Percentiles rank a stretch among this genome's conserved stretches.
Evolutionary conservation across 148 eudicot genomes (phyloP).

Genomic region (Nyssa sinensis): DNA sequence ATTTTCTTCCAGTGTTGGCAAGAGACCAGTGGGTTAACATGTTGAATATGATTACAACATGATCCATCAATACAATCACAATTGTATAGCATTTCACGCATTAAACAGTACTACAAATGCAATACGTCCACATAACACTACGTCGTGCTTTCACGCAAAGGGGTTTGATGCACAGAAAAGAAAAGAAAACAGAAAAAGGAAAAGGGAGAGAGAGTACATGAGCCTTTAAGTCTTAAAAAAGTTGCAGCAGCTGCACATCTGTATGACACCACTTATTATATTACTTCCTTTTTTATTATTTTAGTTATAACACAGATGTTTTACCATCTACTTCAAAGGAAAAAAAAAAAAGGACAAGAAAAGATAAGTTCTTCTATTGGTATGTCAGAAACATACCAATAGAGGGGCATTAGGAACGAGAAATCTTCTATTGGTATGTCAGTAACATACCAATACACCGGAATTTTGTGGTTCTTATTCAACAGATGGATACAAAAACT

Average conservation of each 20-base stretch:
- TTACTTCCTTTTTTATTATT: too few species aligned
- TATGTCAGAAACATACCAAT: too few species aligned
- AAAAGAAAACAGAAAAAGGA: too few species aligned
- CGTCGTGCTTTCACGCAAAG: too few species aligned
- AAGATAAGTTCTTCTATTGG: too few species aligned
- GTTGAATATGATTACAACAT: not conserved
- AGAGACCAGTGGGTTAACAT: not conserved
- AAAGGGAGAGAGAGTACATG: not conserved
- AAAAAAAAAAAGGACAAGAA: too few species aligned
- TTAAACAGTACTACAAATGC: too few species aligned
- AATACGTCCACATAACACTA: too few species aligned
- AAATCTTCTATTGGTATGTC: not conserved
- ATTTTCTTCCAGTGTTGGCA: not conserved
- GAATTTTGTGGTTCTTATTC: not conserved
- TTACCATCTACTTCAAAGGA: constrained; percentile 10
- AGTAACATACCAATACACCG: not conserved
- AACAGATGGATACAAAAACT: constrained; percentile 1
- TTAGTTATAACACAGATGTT: not conserved
- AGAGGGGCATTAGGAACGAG: not conserved
- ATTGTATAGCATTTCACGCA: too few species aligned
- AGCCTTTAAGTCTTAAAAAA: not conserved
- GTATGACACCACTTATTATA: not conserved
- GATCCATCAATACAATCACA: not conserved
- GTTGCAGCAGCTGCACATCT: not conserved
- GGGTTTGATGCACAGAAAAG: too few species aligned